phyloP scores from a whole-genome alignment of 768 basidiomycete species.

The Pleurotus eryngii region DNA sequence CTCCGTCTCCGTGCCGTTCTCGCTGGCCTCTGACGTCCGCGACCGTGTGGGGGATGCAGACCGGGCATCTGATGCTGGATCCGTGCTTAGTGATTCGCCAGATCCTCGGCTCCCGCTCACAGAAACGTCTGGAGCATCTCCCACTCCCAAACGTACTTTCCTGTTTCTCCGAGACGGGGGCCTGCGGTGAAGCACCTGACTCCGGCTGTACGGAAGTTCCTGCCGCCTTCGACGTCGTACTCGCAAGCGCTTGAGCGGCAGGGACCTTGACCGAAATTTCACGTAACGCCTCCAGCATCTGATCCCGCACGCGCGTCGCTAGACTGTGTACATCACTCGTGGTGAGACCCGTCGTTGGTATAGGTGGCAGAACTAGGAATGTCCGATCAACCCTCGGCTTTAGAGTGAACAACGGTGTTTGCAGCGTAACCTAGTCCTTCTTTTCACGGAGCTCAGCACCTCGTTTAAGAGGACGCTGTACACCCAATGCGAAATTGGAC shows the following conservation, averaged over 20 bases:
- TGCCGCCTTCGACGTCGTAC: background rate
- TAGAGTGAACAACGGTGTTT: background rate
- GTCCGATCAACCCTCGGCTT: background rate
- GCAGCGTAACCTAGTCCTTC: too few relatives aligned
- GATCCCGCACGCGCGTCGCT: constrained; percentile 59
- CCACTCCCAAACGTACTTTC: constrained; percentile 1
- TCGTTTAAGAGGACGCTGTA: constrained; percentile 6
- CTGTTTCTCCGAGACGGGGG: background rate
- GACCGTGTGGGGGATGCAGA: constrained; percentile 26
- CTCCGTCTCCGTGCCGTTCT: constrained; percentile 72
- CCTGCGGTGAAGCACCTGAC: constrained; percentile 7
- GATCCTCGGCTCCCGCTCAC: constrained; percentile 14
- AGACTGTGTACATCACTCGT: constrained; percentile 68
- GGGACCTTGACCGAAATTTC: constrained; percentile 68
- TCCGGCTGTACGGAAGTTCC: constrained; percentile 9
- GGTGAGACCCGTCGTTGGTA: constrained; percentile 71
- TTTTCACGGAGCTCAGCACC: background rate
- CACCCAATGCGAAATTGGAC: background rate
- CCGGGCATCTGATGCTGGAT: constrained; percentile 23
- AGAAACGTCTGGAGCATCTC: constrained; percentile 4
- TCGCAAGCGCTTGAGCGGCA: constrained; percentile 15
- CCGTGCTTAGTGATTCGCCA: constrained; percentile 25
- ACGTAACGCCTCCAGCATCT: constrained; percentile 75
- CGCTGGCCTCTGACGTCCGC: constrained; percentile 47
- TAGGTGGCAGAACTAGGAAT: constrained; percentile 85